Base-by-base conservation (phyloP, 257 asterid genomes). In the Mitragyna speciosa region DNA sequence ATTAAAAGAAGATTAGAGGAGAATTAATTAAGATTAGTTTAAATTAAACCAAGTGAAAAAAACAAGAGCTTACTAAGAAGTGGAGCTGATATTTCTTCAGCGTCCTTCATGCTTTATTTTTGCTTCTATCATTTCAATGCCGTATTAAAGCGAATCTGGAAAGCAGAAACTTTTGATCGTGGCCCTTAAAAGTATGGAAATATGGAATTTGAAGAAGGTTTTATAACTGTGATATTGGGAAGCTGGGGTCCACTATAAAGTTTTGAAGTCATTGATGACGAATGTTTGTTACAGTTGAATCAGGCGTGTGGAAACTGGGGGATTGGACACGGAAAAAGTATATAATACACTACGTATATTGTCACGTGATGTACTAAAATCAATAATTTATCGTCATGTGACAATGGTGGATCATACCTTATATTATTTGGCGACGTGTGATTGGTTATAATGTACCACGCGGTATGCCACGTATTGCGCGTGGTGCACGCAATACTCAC, bases 51-150 rank as follows among this genome's bases (percentile, higher is more conserved):
- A 54, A 54, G 49, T 2, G 49, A 41, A 16, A n/a, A 11, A 36
- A 2, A 16, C 7, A 14, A 48, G 72, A 48, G 47, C 82, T 79
- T 79, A 85, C 88, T 68, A 2, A 85, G 86, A 2, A 85, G 88
- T 65, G 79, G 86, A 77, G 81, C 77, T 73, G 88, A 79, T 71
- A 80, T 85, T 82, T 80, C 86, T 24, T 78, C 65, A 12, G 49
- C 19, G 69, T 72, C 77, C 64, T 47, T 22, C 87, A 84, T 84
- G 64, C 47, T 70, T 56, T 24, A 66, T 14, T 10, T 52, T 10
- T 43, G 72, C 67, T 33, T 14, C 52, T n/a, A 63, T 76, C 11
- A 76, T 30, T 30, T 61, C 63, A 47, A 28, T 5, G 61, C 7
- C 11, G 26, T 43, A 43, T 73, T 54, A 54, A 24, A 14, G 19